Evolutionary conservation across 352 stramenopile species (phyloP), one percentile per base, ranked within the genome.

Genomic region (Globisporangium emineosum): DNA sequence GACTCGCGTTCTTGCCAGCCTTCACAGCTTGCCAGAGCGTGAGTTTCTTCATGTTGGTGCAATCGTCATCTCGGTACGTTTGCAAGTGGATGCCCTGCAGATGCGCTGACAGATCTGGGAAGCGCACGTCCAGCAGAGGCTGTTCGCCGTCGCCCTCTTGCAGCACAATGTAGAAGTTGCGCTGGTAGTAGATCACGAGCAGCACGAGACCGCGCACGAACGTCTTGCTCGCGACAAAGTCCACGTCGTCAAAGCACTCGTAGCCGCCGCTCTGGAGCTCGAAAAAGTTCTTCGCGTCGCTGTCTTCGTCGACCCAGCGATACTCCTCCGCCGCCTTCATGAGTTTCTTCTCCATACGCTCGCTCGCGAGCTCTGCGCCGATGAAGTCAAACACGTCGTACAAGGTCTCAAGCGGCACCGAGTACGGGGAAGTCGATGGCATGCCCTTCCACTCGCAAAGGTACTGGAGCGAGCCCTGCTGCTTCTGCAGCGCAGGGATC

Each of bases 91-190:
- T 77, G 30, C 93, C 96, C 66, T 97, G 79, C n/a, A 97, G 64
- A 49, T 97, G 83, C 21, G 82, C 71, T 30, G 86, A 96, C 23
- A 98, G 77, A 70, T 98, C 89, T 0, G 93, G 91, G 69, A 98
- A 98, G 56, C 91, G 89, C 21, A 98, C 89, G 75, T 98, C 93
- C 1, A 98, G 77, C 21, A 98, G 75, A 49, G 94, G 92, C 66
- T 98, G 91, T 66, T 98, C 90, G 33, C 89, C 90, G 15, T 90
- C 81, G 23, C 88, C 89, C 33, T 96, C 86, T 53, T 97, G 81
- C 13, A 98, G 74, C 42, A 96, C 90, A 32, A 97, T 71, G 73
- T 97, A 98, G 60, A 98, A 97, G 57, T 80, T 96, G 21, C 89
- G 81, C 65, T 83, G 76, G 66, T 88, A 96, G 70, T 92, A 96